Evolutionary conservation across 2,329 filamentous ascomycete species (phyloP).

Genomic region (Magnaporthales sp.): DNA sequence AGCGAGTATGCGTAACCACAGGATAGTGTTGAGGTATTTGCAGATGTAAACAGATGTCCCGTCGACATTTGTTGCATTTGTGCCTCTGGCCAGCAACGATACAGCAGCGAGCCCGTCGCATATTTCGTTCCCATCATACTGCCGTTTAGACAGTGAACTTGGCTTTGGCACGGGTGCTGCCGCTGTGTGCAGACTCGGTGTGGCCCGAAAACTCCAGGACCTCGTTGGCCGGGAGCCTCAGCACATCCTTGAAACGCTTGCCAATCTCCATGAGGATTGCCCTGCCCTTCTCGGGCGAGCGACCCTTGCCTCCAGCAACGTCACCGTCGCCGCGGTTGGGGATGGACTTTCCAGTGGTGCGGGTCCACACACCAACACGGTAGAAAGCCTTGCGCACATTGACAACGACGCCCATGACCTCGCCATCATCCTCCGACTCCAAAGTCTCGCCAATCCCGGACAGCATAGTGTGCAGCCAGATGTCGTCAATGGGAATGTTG

Average conservation of each 20-base stretch:
- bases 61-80: not conserved
- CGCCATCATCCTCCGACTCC: constrained; percentile 87
- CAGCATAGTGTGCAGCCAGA: constrained; percentile 97
- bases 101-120: not conserved
- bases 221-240: constrained; percentile 70
- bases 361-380: constrained; percentile 95
- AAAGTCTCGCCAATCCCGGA: constrained; percentile 95
- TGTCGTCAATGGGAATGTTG: constrained; percentile 80
- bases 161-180: constrained; percentile 91
- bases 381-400: constrained; percentile 98
- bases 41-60: not conserved
- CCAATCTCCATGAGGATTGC: constrained; percentile 81
- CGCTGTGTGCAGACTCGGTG: constrained; percentile 85
- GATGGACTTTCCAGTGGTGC: constrained; percentile 80
- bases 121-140: not conserved
- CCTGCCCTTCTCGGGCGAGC: constrained; percentile 72
- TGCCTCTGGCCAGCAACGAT: not conserved
- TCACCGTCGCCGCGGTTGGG: constrained; percentile 67
- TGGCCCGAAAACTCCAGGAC: constrained; percentile 92
- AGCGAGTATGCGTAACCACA: not conserved
- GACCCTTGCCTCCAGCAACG: constrained; percentile 67
- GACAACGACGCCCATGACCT: constrained; percentile 98
- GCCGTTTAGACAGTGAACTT: constrained; percentile 70
- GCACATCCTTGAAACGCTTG: constrained; percentile 82
- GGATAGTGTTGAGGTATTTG: not conserved